Conservation (phyloP, 495 filamentous ascomycete species). For the Penicillium daleae region DNA sequence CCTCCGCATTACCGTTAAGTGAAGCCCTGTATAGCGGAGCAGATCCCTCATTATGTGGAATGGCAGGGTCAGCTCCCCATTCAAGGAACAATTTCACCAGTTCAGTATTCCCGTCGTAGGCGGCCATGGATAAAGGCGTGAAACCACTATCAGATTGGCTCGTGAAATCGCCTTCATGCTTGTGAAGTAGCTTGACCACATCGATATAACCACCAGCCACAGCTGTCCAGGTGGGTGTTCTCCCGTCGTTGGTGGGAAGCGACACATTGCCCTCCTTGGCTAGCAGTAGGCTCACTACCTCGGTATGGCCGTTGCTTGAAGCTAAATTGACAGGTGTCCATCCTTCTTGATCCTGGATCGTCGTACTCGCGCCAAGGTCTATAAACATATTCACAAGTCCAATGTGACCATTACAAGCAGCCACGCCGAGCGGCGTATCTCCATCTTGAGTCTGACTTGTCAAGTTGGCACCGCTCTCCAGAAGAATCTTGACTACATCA, state of each 20-base stretch:
- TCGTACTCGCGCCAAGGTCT: neutral
- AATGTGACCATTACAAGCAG: neutral
- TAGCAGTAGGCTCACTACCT: neutral
- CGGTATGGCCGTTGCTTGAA: neutral
- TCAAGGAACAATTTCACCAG: neutral
- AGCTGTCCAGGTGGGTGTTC: neutral
- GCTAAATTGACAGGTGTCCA: neutral
- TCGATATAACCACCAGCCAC: neutral
- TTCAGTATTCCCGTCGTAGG: neutral
- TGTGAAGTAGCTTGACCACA: neutral
- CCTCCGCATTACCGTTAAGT: neutral
- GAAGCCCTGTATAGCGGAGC: neutral
- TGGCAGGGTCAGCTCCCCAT: neutral
- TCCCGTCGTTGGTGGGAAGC: neutral
- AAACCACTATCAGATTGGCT: neutral
- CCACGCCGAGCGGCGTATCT: neutral
- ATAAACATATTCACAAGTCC: neutral
- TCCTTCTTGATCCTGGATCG: neutral
- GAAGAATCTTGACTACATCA: neutral
- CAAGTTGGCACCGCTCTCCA: neutral
- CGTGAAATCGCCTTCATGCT: neutral
- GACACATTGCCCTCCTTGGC: neutral
- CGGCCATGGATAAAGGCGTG: neutral
- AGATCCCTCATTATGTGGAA: neutral
- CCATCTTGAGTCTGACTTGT: neutral